Evolutionary conservation across 495 filamentous ascomycete species (phyloP), one percentile per base, ranked within the genome.

Genomic region (Penicillium arizonense): DNA sequence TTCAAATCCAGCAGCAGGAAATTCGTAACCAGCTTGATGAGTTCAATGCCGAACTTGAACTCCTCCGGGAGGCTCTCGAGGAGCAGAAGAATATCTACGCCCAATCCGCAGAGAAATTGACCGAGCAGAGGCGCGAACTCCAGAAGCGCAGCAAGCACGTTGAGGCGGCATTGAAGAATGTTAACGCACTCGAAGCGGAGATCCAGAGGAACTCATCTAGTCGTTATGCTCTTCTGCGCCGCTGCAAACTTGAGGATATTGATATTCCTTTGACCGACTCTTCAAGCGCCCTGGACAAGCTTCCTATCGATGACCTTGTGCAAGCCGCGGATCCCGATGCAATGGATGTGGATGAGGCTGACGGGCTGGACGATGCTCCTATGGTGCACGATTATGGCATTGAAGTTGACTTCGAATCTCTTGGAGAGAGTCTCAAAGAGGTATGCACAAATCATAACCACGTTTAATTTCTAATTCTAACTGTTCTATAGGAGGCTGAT

Each of bases 231-330:
- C 75, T 94, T 28, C 80, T 99, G 8, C 84, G 91, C 55, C 83
- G 89, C 50, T 97, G 94, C 77, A 93, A 94, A 70, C 82, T 99
- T 34, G 91, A 97, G 61, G 90, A 96, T 59, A 88, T 97, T 57
- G 84, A 89, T 53, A 74, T 99, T 44, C 95, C 94, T 7, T 77
- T 99, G 41, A 74, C 79, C 3, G 76, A 86, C 32, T 84, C 83
- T 46, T 96, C 91, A n/a, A 77, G 76, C 28, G 66, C 76, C 28
- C 83, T 97, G 21, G 91, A 96, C 58, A 79, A 83, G 53, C 80
- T 99, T 51, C 94, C 94, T 6, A 87, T 95, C 59, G 88, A 95
- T 60, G 90, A 97, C 38, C 81, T 89, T 37, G 76, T 83, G 47
- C 85, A 91, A 56, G 82, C 82, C 18, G 67, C 70, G 16, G 80